A percentile compares a stretch with the other conserved stretches of the same genome.
Conservation (phyloP, 768 basidiomycete genomes). For the Terana coerulea region DNA sequence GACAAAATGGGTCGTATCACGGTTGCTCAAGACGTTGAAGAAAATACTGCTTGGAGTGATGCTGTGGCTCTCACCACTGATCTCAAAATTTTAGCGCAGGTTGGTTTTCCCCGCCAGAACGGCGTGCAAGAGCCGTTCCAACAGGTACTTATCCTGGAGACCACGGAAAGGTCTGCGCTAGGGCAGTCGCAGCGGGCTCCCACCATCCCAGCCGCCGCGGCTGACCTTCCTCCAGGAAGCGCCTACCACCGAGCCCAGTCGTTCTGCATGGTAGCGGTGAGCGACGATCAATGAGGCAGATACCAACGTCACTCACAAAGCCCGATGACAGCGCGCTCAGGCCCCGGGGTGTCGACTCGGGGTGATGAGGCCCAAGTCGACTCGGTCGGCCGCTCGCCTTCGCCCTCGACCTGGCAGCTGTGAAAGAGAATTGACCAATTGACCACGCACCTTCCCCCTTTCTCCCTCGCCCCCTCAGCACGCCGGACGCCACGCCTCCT, state of each 20-base stretch:
- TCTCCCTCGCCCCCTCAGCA: no score
- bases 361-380: conserved; percentile 2
- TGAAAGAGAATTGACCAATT: no score
- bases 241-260: neutral
- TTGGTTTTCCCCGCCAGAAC: no score
- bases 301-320: neutral
- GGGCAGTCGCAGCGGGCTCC: neutral
- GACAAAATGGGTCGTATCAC: no score
- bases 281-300: neutral
- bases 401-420: neutral
- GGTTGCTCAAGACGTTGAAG: no score
- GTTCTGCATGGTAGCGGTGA: no score
- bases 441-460: neutral
- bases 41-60: no score
- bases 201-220: neutral
- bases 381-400: conserved; percentile 1
- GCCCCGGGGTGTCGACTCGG: neutral
- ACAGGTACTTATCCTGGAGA: no score
- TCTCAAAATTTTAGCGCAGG: no score
- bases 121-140: no score
- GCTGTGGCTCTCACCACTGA: no score
- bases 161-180: conserved; percentile 10
- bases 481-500: neutral
- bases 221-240: conserved; percentile 1
- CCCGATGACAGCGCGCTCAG: neutral